Evolutionary conservation across 768 basidiomycete genomes (phyloP).

Genomic region (button mushroom (Agaricus bisporus)): DNA sequence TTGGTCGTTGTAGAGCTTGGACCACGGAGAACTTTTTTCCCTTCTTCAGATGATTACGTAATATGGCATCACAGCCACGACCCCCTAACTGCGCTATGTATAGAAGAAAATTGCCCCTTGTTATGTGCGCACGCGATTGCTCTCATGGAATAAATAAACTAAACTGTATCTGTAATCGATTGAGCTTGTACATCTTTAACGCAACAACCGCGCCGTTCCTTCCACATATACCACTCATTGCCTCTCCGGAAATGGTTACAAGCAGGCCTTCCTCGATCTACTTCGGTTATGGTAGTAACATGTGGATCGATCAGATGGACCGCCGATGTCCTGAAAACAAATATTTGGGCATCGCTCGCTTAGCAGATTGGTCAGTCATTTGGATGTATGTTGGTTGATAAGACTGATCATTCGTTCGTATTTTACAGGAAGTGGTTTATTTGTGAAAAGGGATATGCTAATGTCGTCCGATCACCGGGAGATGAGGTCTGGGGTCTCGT

Average conservation of each 20-base stretch:
- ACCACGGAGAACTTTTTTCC: no score
- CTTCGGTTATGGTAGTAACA: slow-evolving; percentile 47
- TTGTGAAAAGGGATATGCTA: slow-evolving; percentile 36
- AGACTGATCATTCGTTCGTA: background rate
- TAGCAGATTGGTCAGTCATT: slow-evolving; percentile 33
- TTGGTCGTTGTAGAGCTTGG: slow-evolving; percentile 49
- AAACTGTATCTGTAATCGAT: background rate
- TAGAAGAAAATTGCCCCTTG: no score
- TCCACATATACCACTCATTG: background rate
- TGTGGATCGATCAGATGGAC: slow-evolving; percentile 45
- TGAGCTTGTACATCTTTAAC: background rate
- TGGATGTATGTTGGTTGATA: background rate
- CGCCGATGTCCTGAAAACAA: slow-evolving; percentile 38
- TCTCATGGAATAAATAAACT: background rate
- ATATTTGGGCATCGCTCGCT: slow-evolving; percentile 31
- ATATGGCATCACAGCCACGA: background rate
- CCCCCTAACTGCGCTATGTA: no score
- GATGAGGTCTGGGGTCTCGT: slow-evolving; percentile 38
- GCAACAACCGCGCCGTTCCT: background rate
- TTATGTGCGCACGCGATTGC: background rate
- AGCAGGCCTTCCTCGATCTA: slow-evolving; percentile 22
- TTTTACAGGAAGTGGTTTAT: slow-evolving; percentile 43
- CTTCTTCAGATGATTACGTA: background rate
- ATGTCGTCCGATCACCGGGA: slow-evolving; percentile 32
- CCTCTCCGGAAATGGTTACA: background rate